Evolutionary conservation across 2,329 filamentous ascomycete species (phyloP).

Genomic region (Neonectria magnoliae): DNA sequence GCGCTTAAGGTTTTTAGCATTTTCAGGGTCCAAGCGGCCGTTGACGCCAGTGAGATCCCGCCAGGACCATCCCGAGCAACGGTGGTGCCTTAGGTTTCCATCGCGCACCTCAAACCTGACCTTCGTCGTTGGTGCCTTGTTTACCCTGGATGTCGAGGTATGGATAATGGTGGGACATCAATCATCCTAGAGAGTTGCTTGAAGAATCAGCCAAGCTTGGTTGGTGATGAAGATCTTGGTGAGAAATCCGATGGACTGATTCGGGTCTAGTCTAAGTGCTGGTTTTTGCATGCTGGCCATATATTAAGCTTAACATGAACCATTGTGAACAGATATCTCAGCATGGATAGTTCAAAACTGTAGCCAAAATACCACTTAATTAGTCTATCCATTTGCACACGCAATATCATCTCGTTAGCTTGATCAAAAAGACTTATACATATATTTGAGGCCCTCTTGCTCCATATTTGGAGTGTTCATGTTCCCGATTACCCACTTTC

Average conservation of each 20-base stretch:
- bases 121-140: neutral
- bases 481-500: neutral
- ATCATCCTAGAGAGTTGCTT: neutral
- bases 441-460: neutral
- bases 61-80: too few relatives aligned
- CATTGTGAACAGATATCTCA: neutral
- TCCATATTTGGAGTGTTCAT: neutral
- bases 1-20: neutral
- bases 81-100: neutral
- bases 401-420: neutral
- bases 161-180: neutral
- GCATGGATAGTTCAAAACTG: neutral
- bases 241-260: neutral
- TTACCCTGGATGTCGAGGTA: neutral
- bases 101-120: neutral
- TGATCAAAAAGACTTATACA: neutral
- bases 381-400: neutral
- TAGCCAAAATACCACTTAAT: neutral
- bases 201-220: too few relatives aligned
- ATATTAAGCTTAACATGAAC: neutral
- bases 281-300: neutral
- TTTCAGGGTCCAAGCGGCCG: neutral
- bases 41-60: neutral
- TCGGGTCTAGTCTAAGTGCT: neutral
- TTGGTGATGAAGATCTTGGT: neutral